Evolutionary conservation across 2,329 filamentous ascomycete genomes (phyloP), one percentile per base, ranked within the genome.

Genomic region (Pseudogymnoascus sp.): DNA sequence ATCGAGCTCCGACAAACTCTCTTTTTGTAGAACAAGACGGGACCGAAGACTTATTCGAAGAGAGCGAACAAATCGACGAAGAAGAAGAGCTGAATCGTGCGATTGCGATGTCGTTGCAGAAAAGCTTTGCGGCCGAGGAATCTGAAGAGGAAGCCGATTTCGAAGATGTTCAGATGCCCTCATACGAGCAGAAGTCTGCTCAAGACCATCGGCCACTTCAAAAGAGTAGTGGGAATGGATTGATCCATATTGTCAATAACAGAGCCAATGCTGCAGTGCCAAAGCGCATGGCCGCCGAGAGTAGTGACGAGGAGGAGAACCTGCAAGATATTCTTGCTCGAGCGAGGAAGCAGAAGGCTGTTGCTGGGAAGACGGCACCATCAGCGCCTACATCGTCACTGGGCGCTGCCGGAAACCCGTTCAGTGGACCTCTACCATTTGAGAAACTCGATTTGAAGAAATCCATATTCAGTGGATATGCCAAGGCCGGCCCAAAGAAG

Each of bases 341-440:
- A 66, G 89, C 90, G 18, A 86, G 88, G 64, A 84, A 82, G 67
- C 79, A 81, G 64, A 84, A 85, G 71, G 81, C 81, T 42, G 67
- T 73, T 2, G 72, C 74, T 44, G 21, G 21, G 21, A 5, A 16
- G 5, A 40, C 18, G 37, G 37, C 42, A 2, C 50, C 25, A 34
- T 34, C 50, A 12, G 50, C 10, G 11, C 28, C 50, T 14, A 18
- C 25, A n/a, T 4, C 50, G 12, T 73, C 74, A 16, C 77, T 74
- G 44, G 73, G 62, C 12, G 60, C 74, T 1, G 44, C 64, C 66
- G 84, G 83, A 67, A 85, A 86, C 68, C 80, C 84, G 2, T 89
- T 96, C 71, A 84, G 85, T 67, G 93, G 93, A 0, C 91, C 93
- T 0, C 75, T 99, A 4, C 95, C 95, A 0, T 99, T 99, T 71